Evolutionary conservation across 2,329 filamentous ascomycete genomes (phyloP).

Genomic region (Aureobasidium sp.): DNA sequence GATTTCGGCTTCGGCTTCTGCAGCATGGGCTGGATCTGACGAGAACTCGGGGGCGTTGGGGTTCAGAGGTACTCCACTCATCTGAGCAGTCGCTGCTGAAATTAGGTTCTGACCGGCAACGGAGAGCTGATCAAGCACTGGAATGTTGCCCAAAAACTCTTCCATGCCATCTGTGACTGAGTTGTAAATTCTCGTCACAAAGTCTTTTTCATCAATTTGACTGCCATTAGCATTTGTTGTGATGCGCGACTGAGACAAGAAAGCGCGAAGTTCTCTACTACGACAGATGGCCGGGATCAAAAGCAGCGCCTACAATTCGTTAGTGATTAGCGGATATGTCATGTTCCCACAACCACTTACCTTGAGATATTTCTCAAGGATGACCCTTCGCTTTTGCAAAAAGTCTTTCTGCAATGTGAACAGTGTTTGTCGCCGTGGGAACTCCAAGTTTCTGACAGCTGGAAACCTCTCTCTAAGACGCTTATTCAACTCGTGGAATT

Average conservation of each 20-base stretch:
- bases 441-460: conserved; percentile 82
- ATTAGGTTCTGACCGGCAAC: conserved; percentile 87
- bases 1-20: conserved; percentile 87
- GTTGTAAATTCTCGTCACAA: conserved; percentile 91
- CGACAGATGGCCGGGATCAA: conserved; percentile 88
- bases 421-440: conserved; percentile 83
- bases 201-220: conserved; percentile 63
- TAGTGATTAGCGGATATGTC: not conserved
- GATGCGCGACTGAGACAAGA: conserved; percentile 80
- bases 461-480: conserved; percentile 77
- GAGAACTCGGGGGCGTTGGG: conserved; percentile 33
- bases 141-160: conserved; percentile 92
- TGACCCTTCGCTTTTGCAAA: conserved; percentile 75
- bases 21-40: conserved; percentile 36
- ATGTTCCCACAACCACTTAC: conserved; percentile 17
- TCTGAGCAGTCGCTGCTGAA: conserved; percentile 57
- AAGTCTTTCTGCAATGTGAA: conserved; percentile 98
- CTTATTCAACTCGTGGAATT: conserved; percentile 94
- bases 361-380: conserved; percentile 74
- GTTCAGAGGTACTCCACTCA: conserved; percentile 36
- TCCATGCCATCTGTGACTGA: conserved; percentile 98
- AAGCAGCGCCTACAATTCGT: conserved; percentile 47
- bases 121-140: conserved; percentile 89
- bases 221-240: conserved; percentile 55
- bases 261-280: conserved; percentile 83